Evolutionary conservation across 2,329 filamentous ascomycete species (phyloP), one percentile per base, ranked within the genome.

Genomic region (Pezicula rhizophila): DNA sequence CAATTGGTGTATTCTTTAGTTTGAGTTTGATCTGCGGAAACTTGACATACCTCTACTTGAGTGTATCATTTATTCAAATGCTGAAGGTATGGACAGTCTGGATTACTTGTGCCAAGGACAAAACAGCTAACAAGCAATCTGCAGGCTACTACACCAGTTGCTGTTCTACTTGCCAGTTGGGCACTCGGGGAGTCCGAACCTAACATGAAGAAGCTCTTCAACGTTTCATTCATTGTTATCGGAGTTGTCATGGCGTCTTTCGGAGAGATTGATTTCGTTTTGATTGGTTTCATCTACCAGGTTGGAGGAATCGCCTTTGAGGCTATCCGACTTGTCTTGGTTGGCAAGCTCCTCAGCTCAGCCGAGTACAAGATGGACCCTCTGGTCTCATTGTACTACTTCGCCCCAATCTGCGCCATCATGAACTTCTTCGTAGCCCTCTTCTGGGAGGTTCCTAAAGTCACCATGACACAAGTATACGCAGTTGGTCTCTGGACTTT

Each of bases 11-110:
- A 66, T 95, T 96, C 75, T 97, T 96, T 82, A 93, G 87, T 67
- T 75, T 96, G 75, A 93, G 87, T 70, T 79, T 97, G 75, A 96
- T 97, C 67, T 96, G 90, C 71, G 90, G 91, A 65, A 97, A 97
- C 75, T 72, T 95, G 71, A 90, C 92, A 60, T 97, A 97, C 67
- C 80, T 96, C 48, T 96, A 96, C 71, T 81, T 97, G 53, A 93
- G 87, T 58, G 92, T 97, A 51, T 87, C 92, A 52, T 97, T 97
- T 70, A 97, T 97, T 64, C 92, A 97, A 77, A 97, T 97, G 92
- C 84, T 97, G 69, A 97, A 97, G 87, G 86, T 89, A 54, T n/a
- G 28, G 14, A 18, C 40, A 12, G 20, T 14, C 11, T 28, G 7
- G 47, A 44, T 37, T 34, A 23, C 18, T 23, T 15, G 23, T 39